Conservation (phyloP, 2,329 filamentous ascomycete species). For the Ophiostoma perfectum region DNA sequence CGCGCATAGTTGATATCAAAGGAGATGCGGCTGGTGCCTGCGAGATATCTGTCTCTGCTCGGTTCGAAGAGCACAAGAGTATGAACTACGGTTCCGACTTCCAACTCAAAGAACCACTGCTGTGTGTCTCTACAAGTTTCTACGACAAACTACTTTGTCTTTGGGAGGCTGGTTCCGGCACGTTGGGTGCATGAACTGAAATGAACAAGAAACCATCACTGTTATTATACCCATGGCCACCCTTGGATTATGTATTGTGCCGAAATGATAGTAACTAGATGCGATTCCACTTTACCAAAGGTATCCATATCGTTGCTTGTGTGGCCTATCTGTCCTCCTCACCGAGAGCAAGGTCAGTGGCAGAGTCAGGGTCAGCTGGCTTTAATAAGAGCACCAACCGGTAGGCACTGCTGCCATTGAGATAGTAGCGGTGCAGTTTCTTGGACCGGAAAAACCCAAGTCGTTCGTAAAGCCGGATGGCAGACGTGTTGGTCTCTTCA, state of each 20-base stretch:
- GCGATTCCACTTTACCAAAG: not conserved
- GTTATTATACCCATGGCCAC: too few relatives aligned
- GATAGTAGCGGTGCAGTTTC: conserved; percentile 86
- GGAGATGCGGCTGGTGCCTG: conserved; percentile 43
- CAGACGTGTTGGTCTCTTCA: conserved; percentile 84
- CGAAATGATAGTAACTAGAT: not conserved
- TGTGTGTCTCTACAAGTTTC: conserved; percentile 67
- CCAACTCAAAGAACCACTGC: conserved; percentile 39
- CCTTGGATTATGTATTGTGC: too few relatives aligned
- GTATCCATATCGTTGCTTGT: not conserved
- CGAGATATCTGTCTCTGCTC: conserved; percentile 59
- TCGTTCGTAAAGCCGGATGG: conserved; percentile 87
- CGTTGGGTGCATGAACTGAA: not conserved
- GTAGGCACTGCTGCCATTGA: conserved; percentile 95
- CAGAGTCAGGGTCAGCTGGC: conserved; percentile 39
- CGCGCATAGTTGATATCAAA: conserved; percentile 54
- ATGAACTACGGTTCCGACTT: conserved; percentile 92
- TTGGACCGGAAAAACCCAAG: conserved; percentile 90
- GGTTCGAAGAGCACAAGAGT: conserved; percentile 80
- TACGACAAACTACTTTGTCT: conserved; percentile 67
- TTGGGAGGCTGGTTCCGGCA: conserved; percentile 44
- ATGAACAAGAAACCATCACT: not conserved
- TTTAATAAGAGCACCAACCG: conserved; percentile 78
- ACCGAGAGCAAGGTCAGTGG: conserved; percentile 35
- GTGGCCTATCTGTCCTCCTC: conserved; percentile 27